These are phyloP conservation scores for Melaleuca alternifolia DNA, from an alignment of 345 rosid genomes.

Conservation along the genomic window DNA sequence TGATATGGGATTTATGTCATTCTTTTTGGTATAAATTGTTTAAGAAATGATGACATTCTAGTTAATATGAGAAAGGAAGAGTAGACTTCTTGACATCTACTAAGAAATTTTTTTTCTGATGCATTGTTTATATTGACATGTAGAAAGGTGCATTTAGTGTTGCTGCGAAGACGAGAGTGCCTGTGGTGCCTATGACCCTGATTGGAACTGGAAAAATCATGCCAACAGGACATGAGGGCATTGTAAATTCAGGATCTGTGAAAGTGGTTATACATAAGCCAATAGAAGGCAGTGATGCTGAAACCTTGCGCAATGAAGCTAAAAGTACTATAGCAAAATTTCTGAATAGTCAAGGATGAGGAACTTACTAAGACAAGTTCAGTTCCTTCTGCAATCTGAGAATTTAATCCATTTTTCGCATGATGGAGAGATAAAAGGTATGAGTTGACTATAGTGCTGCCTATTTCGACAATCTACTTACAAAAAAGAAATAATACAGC, in stretches of 20 bases:
- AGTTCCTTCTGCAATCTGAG: background rate
- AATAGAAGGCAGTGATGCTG: constrained; percentile 53
- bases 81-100: background rate
- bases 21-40: background rate
- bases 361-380: background rate
- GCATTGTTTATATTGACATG: constrained; percentile 6
- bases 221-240: constrained; percentile 82
- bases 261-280: constrained; percentile 72
- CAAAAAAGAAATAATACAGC: background rate
- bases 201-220: constrained; percentile 88
- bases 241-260: constrained; percentile 54
- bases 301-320: constrained; percentile 51
- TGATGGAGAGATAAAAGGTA: background rate
- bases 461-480: too few species aligned
- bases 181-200: constrained; percentile 73
- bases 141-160: constrained; percentile 95
- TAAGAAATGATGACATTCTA: background rate
- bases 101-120: background rate
- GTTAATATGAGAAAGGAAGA: background rate
- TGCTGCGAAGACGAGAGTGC: constrained; percentile 73
- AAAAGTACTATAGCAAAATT: constrained; percentile 45
- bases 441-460: background rate
- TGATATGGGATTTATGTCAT: background rate
- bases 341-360: constrained; percentile 18
- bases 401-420: background rate